Evolutionary conservation across 1,284 basidiomycete genomes (phyloP).

Genomic region (Phlebopus sp.): DNA sequence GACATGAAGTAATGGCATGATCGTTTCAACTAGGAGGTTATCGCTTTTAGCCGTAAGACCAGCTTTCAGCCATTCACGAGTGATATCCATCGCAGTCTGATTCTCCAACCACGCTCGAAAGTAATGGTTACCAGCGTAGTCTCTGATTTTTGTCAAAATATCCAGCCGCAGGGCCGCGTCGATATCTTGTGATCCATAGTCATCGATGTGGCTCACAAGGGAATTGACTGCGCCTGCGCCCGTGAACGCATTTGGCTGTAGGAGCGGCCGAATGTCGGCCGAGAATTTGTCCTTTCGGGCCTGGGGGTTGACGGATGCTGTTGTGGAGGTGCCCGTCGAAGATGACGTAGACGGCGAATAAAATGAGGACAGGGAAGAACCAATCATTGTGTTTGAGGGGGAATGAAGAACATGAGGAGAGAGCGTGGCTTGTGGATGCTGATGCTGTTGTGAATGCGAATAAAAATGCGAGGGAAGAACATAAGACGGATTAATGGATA

Average conservation of each 20-base stretch:
- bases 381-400: constrained; percentile 40
- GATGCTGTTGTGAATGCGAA: constrained; percentile 36
- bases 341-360: constrained; percentile 29
- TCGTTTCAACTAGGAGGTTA: constrained; percentile 59
- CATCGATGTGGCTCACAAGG: constrained; percentile 52
- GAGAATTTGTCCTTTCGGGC: constrained; percentile 52
- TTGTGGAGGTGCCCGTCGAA: constrained; percentile 25
- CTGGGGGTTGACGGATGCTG: constrained; percentile 27
- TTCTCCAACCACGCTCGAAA: constrained; percentile 82
- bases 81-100: constrained; percentile 64
- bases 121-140: constrained; percentile 79
- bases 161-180: constrained; percentile 60
- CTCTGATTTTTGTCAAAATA: constrained; percentile 72
- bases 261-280: constrained; percentile 46
- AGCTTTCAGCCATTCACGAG: constrained; percentile 75
- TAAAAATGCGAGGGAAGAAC: constrained; percentile 41
- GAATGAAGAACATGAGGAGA: constrained; percentile 66
- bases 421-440: constrained; percentile 49
- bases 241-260: constrained; percentile 57
- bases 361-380: constrained; percentile 36
- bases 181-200: constrained; percentile 60
- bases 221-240: constrained; percentile 64
- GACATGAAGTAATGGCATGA: constrained; percentile 81
- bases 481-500: constrained; percentile 41
- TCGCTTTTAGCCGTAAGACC: constrained; percentile 56